phyloP scores from a whole-genome alignment of 148 eudicot genomes.

The Fallopia convolvulus region DNA sequence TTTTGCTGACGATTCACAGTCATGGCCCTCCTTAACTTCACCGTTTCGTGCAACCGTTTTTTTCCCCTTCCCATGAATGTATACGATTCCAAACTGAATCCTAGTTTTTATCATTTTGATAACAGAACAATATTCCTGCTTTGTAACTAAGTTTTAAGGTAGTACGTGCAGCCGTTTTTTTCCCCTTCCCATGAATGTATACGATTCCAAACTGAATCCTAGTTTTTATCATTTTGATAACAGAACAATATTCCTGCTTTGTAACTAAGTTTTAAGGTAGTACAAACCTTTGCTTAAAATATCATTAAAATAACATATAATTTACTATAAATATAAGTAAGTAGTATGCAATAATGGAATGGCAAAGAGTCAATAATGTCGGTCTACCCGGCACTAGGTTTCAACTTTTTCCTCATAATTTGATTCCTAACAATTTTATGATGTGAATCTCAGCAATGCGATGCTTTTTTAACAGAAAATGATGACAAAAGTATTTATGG shows the following conservation, averaged over 20 bases:
- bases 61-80: not conserved
- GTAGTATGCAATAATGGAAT: not conserved
- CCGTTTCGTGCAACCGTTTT: not conserved
- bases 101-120: not conserved
- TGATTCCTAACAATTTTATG: not conserved
- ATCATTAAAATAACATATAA: not conserved
- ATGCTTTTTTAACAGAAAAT: slow-evolving; percentile 4
- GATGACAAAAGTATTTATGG: slow-evolving; percentile 4
- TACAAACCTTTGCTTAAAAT: not conserved
- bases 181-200: too few relatives aligned
- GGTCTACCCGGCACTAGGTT: not conserved
- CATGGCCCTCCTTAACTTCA: not conserved
- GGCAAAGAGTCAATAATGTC: not conserved
- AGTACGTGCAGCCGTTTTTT: too few relatives aligned
- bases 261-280: not conserved
- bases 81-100: too few relatives aligned
- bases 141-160: not conserved
- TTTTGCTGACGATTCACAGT: not conserved
- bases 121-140: not conserved
- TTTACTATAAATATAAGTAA: not conserved
- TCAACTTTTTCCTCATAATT: not conserved
- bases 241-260: not conserved
- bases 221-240: not conserved
- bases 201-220: not conserved
- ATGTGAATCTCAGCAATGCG: not conserved